Percentiles rank a stretch among this genome's conserved stretches.
phyloP scores from a whole-genome alignment of 2,329 filamentous ascomycete species.

The Diaporthe vexans region DNA sequence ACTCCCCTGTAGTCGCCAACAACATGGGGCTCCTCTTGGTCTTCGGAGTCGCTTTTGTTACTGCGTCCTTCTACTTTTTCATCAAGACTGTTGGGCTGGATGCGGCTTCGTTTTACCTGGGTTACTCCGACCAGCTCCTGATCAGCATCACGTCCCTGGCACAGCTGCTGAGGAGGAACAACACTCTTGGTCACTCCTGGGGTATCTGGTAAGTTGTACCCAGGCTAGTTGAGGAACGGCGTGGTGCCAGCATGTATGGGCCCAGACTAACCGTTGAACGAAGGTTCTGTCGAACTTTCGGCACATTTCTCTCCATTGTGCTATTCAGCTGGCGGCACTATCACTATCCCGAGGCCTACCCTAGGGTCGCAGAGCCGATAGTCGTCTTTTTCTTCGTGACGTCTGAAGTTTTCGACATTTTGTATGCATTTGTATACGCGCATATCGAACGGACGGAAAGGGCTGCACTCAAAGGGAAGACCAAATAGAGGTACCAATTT shows the following conservation, averaged over 20 bases:
- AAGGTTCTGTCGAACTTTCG: slow-evolving; percentile 31
- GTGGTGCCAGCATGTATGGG: background rate
- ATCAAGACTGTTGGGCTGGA: slow-evolving; percentile 25
- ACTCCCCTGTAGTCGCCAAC: slow-evolving; percentile 37
- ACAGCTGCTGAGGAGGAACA: slow-evolving; percentile 36
- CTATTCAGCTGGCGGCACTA: slow-evolving; percentile 36
- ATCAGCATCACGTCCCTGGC: slow-evolving; percentile 33
- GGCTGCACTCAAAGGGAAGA: background rate
- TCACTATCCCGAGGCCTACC: slow-evolving; percentile 37
- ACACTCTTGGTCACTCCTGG: slow-evolving; percentile 39
- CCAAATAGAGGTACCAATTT: background rate
- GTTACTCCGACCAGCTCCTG: slow-evolving; percentile 24
- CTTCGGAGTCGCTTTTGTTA: slow-evolving; percentile 5
- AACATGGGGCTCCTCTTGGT: slow-evolving; percentile 29
- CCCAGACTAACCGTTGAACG: background rate
- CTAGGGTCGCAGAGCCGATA: slow-evolving; percentile 33
- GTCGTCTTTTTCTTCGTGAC: slow-evolving; percentile 26
- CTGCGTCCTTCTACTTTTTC: slow-evolving; percentile 7
- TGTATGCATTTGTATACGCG: slow-evolving; percentile 33
- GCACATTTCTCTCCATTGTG: slow-evolving; percentile 25
- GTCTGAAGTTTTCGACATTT: slow-evolving; percentile 18
- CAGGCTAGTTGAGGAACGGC: background rate
- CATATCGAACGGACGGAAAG: background rate
- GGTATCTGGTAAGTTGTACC: slow-evolving; percentile 38
- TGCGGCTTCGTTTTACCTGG: slow-evolving; percentile 25